phyloP scores from a whole-genome alignment of 805 yeast genomes.

The Ogataea zsoltii region DNA sequence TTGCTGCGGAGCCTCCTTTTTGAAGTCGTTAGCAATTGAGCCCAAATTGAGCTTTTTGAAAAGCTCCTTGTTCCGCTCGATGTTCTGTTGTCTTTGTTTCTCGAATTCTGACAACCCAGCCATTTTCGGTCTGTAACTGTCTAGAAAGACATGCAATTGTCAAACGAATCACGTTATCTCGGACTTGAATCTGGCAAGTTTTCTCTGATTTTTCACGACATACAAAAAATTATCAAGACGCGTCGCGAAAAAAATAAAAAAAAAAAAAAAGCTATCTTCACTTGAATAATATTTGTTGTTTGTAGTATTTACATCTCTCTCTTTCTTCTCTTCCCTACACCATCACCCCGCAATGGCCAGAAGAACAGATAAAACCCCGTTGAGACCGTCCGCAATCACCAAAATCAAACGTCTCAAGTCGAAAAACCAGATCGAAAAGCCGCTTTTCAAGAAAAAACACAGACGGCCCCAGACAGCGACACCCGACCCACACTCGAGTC shows the following conservation, averaged over 20 bases:
- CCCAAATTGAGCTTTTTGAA: slow-evolving; percentile 70
- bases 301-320: not conserved
- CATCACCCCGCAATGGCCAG: not conserved
- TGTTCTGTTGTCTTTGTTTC: slow-evolving; percentile 70
- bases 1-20: slow-evolving; percentile 39
- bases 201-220: too few relatives aligned
- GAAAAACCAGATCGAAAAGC: slow-evolving; percentile 2
- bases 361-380: slow-evolving; percentile 14
- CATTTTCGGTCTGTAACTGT: slow-evolving; percentile 18
- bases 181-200: too few relatives aligned
- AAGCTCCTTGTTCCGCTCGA: slow-evolving; percentile 78
- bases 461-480: not conserved
- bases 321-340: too few relatives aligned
- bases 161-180: not conserved
- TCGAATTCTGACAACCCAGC: slow-evolving; percentile 61
- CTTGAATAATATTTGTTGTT: not conserved
- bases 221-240: too few relatives aligned
- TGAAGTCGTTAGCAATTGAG: slow-evolving; percentile 53
- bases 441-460: slow-evolving; percentile 7
- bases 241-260: slow-evolving; percentile 1
- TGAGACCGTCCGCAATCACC: slow-evolving; percentile 18
- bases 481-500: slow-evolving; percentile 1
- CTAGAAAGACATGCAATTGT: not conserved
- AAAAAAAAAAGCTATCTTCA: not conserved
- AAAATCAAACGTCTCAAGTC: slow-evolving; percentile 11